phyloP scores from a whole-genome alignment of 371 early-diverging fungal genomes.

The Rhizopus arrhizus region DNA sequence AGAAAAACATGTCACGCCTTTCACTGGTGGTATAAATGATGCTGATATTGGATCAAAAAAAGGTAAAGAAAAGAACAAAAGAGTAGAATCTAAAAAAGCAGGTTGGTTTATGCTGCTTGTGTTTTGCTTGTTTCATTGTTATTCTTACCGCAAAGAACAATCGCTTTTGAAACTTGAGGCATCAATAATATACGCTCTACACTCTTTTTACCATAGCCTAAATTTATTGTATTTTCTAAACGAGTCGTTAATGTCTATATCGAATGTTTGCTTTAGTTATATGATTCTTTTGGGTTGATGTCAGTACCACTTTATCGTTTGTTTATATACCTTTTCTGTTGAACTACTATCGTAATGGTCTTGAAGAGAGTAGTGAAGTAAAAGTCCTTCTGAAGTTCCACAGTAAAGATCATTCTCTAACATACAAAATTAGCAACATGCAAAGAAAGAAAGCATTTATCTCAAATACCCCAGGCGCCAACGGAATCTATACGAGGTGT shows the following conservation, averaged over 20 bases:
- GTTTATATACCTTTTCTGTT: constrained; percentile 39
- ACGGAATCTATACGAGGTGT: constrained; percentile 45
- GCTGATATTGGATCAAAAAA: constrained; percentile 60
- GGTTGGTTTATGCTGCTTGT: not conserved
- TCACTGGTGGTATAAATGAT: constrained; percentile 59
- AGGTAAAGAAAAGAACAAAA: constrained; percentile 69
- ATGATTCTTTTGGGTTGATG: not conserved
- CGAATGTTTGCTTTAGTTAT: not conserved
- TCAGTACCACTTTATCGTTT: constrained; percentile 4
- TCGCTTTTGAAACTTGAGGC: constrained; percentile 71
- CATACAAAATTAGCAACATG: not conserved
- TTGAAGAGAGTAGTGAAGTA: constrained; percentile 67
- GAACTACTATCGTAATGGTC: constrained; percentile 19
- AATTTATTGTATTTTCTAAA: constrained; percentile 52
- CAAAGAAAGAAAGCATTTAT: not conserved
- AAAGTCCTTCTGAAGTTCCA: constrained; percentile 74
- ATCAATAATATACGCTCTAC: constrained; percentile 71
- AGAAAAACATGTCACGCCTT: constrained; percentile 69
- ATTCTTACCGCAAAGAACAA: constrained; percentile 70
- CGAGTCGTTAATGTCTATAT: constrained; percentile 48
- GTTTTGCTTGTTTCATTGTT: not conserved
- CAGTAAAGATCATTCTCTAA: constrained; percentile 70
- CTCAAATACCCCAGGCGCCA: constrained; percentile 59
- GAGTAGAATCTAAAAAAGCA: constrained; percentile 53
- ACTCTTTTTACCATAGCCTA: constrained; percentile 66